Conservation (phyloP, 306 rosid genomes). For the Canavalia ensiformis region DNA sequence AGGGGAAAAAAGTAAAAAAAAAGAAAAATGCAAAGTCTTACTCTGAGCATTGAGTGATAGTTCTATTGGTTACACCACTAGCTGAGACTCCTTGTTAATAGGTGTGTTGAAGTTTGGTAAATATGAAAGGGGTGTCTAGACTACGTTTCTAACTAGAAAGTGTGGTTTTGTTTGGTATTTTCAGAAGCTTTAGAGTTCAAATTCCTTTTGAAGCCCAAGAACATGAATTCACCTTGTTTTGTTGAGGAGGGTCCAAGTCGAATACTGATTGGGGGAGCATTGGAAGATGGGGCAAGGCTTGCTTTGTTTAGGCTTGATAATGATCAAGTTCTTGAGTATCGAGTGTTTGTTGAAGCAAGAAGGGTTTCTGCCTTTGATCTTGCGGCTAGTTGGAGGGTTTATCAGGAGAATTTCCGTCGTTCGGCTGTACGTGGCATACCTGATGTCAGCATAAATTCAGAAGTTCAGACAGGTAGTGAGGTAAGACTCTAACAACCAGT, state of each 20-base stretch:
- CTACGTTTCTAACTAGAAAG: conserved; percentile 4
- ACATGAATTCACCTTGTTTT: conserved; percentile 63
- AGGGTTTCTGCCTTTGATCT: conserved; percentile 94
- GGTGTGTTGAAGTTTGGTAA: conserved; percentile 1
- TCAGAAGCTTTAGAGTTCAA: conserved; percentile 91
- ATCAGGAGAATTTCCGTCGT: conserved; percentile 77
- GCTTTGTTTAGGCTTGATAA: conserved; percentile 74
- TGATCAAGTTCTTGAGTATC: conserved; percentile 75
- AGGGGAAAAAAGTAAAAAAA: background rate
- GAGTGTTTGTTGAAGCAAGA: conserved; percentile 81
- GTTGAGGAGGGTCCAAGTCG: conserved; percentile 94
- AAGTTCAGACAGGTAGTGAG: conserved; percentile 65
- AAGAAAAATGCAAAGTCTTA: background rate
- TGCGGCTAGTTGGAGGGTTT: conserved; percentile 99
- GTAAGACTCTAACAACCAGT: conserved; percentile 49
- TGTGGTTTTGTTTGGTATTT: conserved; percentile 48
- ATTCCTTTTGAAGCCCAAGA: conserved; percentile 87
- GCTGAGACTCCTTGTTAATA: background rate
- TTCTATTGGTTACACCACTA: conserved; percentile 10
- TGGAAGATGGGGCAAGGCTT: conserved; percentile 85
- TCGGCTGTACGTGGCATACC: conserved; percentile 93
- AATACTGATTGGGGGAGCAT: conserved; percentile 74
- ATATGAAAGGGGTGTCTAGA: conserved; percentile 9
- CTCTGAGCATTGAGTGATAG: conserved; percentile 29
- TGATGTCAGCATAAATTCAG: conserved; percentile 84